These are phyloP conservation scores for Prosopis cineraria DNA, from an alignment of 306 rosid genomes.

Conservation along the genomic window DNA sequence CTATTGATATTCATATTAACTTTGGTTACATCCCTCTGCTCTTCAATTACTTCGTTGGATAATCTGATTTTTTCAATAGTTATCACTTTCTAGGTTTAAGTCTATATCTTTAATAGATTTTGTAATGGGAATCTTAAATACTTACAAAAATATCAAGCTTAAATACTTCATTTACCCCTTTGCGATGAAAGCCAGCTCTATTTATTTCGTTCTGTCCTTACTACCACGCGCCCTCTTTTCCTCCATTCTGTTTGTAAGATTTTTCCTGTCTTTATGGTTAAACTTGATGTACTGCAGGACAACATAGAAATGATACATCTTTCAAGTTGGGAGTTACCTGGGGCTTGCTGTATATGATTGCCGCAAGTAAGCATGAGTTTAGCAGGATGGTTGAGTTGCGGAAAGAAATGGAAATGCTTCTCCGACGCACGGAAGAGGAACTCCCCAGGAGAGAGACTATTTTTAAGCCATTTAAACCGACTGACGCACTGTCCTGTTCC, in stretches of 20 bases:
- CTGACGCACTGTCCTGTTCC: constrained; percentile 49
- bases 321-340: constrained; percentile 86
- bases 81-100: neutral
- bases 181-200: constrained; percentile 1
- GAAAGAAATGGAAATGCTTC: constrained; percentile 72
- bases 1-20: neutral
- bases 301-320: constrained; percentile 45
- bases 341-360: constrained; percentile 67
- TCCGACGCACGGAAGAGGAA: constrained; percentile 62
- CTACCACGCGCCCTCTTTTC: neutral
- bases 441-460: constrained; percentile 39
- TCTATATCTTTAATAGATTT: neutral
- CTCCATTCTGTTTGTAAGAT: neutral
- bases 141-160: neutral
- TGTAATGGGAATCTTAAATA: neutral
- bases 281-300: constrained; percentile 44
- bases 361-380: constrained; percentile 68
- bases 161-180: neutral
- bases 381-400: constrained; percentile 73
- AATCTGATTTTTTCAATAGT: neutral
- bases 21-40: neutral
- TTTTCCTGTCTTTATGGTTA: neutral
- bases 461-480: constrained; percentile 37
- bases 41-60: constrained; percentile 14
- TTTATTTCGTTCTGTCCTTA: neutral